Conservation (phyloP, 2,329 filamentous ascomycete genomes). For the Epichloe uncinata region DNA sequence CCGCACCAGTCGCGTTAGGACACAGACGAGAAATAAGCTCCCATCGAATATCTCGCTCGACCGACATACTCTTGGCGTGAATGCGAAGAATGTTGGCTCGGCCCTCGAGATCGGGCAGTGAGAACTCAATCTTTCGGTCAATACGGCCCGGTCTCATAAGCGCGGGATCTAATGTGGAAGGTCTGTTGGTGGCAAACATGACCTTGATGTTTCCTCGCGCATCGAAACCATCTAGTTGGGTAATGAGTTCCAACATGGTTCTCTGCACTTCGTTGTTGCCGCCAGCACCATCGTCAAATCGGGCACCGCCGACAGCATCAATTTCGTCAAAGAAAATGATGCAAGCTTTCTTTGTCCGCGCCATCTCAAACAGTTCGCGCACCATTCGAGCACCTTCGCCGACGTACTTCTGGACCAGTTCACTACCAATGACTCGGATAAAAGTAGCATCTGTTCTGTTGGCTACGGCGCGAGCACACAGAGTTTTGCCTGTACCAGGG, state of each 20-base stretch:
- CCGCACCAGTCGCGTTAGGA: slow-evolving; percentile 93
- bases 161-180: slow-evolving; percentile 89
- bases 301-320: slow-evolving; percentile 86
- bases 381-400: slow-evolving; percentile 98
- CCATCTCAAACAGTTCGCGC: slow-evolving; percentile 97
- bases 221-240: slow-evolving; percentile 92
- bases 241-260: slow-evolving; percentile 97
- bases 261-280: slow-evolving; percentile 96
- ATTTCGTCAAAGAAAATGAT: slow-evolving; percentile 98
- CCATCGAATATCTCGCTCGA: slow-evolving; percentile 97
- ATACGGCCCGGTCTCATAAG: slow-evolving; percentile 96
- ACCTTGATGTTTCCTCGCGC: slow-evolving; percentile 97
- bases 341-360: slow-evolving; percentile 96
- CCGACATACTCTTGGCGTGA: slow-evolving; percentile 98
- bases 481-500: slow-evolving; percentile 96
- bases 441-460: slow-evolving; percentile 98
- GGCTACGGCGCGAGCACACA: slow-evolving; percentile 91
- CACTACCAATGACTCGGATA: slow-evolving; percentile 94
- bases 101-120: slow-evolving; percentile 89
- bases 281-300: slow-evolving; percentile 92
- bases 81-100: slow-evolving; percentile 96
- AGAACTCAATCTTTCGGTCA: slow-evolving; percentile 98
- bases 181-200: slow-evolving; percentile 97
- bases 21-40: slow-evolving; percentile 95
- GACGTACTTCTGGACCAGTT: slow-evolving; percentile 97